These are phyloP conservation scores for Apophysomyces ossiformis DNA, from an alignment of 371 early-diverging fungal genomes.

Conservation along the genomic window DNA sequence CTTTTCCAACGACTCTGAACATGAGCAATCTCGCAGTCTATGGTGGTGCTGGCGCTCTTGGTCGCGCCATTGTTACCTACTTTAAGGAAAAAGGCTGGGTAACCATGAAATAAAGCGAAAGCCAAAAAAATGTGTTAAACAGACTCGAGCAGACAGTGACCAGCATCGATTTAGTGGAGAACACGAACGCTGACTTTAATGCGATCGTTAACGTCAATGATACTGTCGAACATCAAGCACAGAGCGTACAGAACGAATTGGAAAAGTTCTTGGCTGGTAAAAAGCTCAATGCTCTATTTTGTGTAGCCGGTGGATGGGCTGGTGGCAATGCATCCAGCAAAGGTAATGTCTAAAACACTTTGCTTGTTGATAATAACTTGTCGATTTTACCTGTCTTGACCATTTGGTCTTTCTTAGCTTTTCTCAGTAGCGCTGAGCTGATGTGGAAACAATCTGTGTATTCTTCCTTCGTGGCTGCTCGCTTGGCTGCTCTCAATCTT, in stretches of 20 bases:
- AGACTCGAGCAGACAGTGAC: conserved; percentile 64
- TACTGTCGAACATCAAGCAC: conserved; percentile 65
- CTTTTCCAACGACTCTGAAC: neutral
- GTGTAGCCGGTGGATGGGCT: conserved; percentile 97
- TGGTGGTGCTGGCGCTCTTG: conserved; percentile 94
- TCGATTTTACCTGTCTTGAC: neutral
- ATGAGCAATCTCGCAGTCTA: conserved; percentile 79
- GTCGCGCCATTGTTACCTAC: conserved; percentile 71
- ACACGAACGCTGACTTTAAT: conserved; percentile 76
- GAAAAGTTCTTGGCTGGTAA: conserved; percentile 34
- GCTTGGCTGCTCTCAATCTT: conserved; percentile 78
- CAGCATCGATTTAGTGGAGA: conserved; percentile 78
- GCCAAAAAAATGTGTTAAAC: neutral
- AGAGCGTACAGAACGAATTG: conserved; percentile 49
- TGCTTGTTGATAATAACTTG: neutral
- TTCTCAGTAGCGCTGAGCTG: conserved; percentile 71
- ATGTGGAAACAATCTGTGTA: conserved; percentile 85
- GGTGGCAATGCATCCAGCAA: conserved; percentile 86
- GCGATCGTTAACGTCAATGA: conserved; percentile 56
- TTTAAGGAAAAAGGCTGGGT: conserved; percentile 81
- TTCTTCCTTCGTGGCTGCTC: conserved; percentile 83
- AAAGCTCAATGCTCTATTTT: conserved; percentile 84
- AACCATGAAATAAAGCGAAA: conserved; percentile 22
- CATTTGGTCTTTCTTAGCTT: conserved; percentile 44
- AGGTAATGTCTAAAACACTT: conserved; percentile 42